phyloP scores from a whole-genome alignment of 345 rosid genomes.

The Syzygium jambos region DNA sequence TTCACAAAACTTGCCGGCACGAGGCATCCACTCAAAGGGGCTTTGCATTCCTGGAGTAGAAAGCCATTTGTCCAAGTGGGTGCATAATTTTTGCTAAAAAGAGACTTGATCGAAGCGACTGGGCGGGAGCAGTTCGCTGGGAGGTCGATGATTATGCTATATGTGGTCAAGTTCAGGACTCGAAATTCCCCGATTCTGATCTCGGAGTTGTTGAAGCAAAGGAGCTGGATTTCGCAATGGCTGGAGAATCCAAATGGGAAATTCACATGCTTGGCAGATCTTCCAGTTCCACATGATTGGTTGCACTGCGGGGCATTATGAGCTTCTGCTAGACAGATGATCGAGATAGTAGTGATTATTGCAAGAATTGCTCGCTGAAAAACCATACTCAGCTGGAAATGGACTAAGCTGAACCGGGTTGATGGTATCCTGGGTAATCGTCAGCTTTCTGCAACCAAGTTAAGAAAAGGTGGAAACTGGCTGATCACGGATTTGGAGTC shows the following conservation, averaged over 20 bases:
- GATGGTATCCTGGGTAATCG: not conserved
- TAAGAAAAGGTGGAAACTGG: not conserved
- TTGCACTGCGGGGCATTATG: slow-evolving; percentile 18
- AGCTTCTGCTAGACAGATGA: slow-evolving; percentile 3
- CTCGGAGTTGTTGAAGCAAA: slow-evolving; percentile 8
- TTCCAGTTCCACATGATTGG: slow-evolving; percentile 24
- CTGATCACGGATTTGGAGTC: not conserved
- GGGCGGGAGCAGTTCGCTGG: slow-evolving; percentile 37
- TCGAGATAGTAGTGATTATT: not conserved
- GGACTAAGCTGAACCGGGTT: not conserved
- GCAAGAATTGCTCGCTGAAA: not conserved
- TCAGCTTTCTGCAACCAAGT: slow-evolving; percentile 8
- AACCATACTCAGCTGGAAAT: slow-evolving; percentile 9
- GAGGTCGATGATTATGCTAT: slow-evolving; percentile 25
- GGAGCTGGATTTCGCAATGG: slow-evolving; percentile 33
- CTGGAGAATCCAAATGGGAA: slow-evolving; percentile 75
- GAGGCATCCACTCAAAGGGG: slow-evolving; percentile 15
- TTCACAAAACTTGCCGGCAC: slow-evolving; percentile 14
- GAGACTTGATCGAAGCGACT: slow-evolving; percentile 3
- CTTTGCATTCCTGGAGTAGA: slow-evolving; percentile 39
- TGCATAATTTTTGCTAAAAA: slow-evolving; percentile 33
- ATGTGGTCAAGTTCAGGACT: slow-evolving; percentile 43
- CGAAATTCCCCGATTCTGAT: slow-evolving; percentile 30
- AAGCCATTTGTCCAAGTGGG: slow-evolving; percentile 37
- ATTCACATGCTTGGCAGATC: slow-evolving; percentile 9